phyloP scores from a whole-genome alignment of 441 rosid species.

The Jatropha podagrica region DNA sequence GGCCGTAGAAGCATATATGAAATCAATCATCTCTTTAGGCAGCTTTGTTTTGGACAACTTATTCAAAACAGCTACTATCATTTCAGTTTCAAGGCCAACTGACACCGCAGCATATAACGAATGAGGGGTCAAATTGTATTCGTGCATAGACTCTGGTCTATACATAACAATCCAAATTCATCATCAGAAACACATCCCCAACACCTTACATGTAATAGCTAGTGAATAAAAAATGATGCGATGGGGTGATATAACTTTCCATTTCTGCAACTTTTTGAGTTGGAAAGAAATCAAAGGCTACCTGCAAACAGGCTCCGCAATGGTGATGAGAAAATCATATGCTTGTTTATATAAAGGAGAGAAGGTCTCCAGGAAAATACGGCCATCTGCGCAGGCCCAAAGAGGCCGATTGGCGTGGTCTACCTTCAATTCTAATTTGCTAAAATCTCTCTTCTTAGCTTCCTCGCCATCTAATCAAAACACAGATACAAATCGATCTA shows the following conservation, averaged over 20 bases:
- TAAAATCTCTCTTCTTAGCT: constrained; percentile 67
- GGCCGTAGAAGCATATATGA: constrained; percentile 78
- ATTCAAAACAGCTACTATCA: constrained; percentile 72
- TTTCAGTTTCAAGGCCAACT: constrained; percentile 91
- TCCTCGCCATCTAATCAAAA: constrained; percentile 49
- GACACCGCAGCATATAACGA: constrained; percentile 94
- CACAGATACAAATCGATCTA: constrained; percentile 15
- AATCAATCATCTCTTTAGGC: constrained; percentile 84
- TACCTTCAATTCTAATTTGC: constrained; percentile 66
- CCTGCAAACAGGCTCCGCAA: constrained; percentile 99
- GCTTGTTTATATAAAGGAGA: constrained; percentile 92
- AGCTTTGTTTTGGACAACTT: constrained; percentile 91
- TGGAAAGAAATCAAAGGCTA: constrained; percentile 11
- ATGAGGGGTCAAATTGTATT: constrained; percentile 89
- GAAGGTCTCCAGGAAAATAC: constrained; percentile 80
- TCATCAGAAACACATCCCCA: constrained; percentile 1
- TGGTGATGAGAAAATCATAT: constrained; percentile 87
- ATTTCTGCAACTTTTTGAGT: neutral
- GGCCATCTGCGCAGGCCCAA: constrained; percentile 94
- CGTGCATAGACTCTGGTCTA: constrained; percentile 98
- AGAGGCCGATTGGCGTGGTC: constrained; percentile 82
- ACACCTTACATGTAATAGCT: neutral
- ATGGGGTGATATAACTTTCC: neutral
- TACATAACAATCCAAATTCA: constrained; percentile 13
- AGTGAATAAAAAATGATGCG: no score